Base-by-base conservation (phyloP, 2,329 filamentous ascomycete species). In the Tolypocladium inflatum region DNA sequence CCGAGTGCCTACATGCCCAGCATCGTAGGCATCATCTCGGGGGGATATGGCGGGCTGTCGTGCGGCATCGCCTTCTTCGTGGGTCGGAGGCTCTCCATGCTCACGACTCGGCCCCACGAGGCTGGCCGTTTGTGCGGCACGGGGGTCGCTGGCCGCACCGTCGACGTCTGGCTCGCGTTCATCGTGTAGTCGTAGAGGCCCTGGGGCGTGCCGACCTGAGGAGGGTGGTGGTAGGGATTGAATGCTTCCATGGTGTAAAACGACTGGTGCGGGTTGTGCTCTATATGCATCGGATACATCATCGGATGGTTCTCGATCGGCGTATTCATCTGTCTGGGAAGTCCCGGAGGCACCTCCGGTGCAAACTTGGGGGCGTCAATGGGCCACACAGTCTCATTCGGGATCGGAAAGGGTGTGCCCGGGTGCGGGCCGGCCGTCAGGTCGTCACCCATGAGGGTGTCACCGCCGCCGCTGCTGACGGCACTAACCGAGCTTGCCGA, bases 341-440 rank as follows among this genome's bases (percentile, higher is more conserved):
- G 52, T 7, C 57, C 61, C 15, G 59, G 61, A 6, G 64, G 61
- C 35, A 60, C 60, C 41, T 75, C 73, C 10, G 73, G 71, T 9
- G 72, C 71, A 58, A 75, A 74, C 61, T 73, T 73, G 56, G 73
- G 73, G 6, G 71, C 71, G 50, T 74, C 72, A n/a, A 70, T 63
- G 4, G 72, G 69, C 70, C 73, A 73, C 30, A 68, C 65, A 11
- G 64, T 64, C 59, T 74, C 73, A 56, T 70, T 71, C 19, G 74
- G 74, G 51, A 76, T 75, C 4, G 68, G 68, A 61, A 73, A 73
- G 5, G 73, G 73, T 13, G 74, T 76, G 55, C 73, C 74, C 1
- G 74, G 74, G 60, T 76, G 74, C 59, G 70, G 74, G 3, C 72
- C 73, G 55, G 64, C 60, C 35, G 67, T 65, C 42, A 63, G 58